A percentile compares a stretch with the other conserved stretches of the same genome.
These are phyloP conservation scores for Babesia divergens DNA, from an alignment of 169 alveolate genomes.

Conservation along the genomic window DNA sequence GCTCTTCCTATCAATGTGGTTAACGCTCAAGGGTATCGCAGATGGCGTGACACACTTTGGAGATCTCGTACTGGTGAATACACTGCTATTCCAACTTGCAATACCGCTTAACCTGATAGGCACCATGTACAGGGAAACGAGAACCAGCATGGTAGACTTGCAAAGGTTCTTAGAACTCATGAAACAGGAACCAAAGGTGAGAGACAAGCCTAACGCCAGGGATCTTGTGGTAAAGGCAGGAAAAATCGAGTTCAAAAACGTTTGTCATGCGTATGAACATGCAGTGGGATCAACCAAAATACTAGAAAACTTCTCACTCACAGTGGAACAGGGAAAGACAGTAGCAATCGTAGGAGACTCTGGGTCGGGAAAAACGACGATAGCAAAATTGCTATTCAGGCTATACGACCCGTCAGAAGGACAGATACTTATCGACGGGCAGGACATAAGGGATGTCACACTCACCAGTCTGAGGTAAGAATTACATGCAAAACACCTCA, in stretches of 20 bases:
- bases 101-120: conserved; percentile 79
- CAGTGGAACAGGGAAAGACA: conserved; percentile 66
- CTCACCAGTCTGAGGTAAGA: conserved; percentile 70
- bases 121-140: conserved; percentile 77
- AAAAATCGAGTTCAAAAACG: conserved; percentile 54
- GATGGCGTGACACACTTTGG: conserved; percentile 67
- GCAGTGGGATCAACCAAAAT: conserved; percentile 14
- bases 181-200: conserved; percentile 42
- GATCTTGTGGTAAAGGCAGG: conserved; percentile 48
- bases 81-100: conserved; percentile 73
- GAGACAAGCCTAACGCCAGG: conserved; percentile 36
- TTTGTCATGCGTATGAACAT: conserved; percentile 40
- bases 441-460: conserved; percentile 80
- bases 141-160: conserved; percentile 72
- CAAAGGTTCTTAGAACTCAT: conserved; percentile 58
- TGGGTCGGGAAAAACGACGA: conserved; percentile 95
- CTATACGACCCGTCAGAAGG: conserved; percentile 87
- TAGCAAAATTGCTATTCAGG: conserved; percentile 87
- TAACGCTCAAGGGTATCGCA: conserved; percentile 59
- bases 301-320: conserved; percentile 54
- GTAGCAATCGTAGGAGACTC: conserved; percentile 85
- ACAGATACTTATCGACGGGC: conserved; percentile 81
- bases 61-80: conserved; percentile 70
- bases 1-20: conserved; percentile 68
- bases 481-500: neutral